These are phyloP conservation scores for Erucastrum elatum DNA, from an alignment of 345 rosid genomes.

Conservation along the genomic window DNA sequence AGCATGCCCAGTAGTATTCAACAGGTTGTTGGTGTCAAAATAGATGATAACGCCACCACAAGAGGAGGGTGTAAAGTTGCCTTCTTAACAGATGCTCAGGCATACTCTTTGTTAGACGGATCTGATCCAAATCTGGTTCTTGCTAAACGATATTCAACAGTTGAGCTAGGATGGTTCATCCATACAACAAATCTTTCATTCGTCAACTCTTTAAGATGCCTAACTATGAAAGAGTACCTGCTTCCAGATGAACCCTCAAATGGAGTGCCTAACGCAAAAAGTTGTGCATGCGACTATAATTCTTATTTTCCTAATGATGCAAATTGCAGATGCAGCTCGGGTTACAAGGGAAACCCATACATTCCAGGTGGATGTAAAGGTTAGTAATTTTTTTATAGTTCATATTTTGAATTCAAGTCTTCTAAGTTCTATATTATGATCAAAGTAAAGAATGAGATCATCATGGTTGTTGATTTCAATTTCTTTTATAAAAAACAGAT, in stretches of 20 bases:
- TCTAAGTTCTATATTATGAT: too few relatives aligned
- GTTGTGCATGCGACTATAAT: conserved; percentile 4
- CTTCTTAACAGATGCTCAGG: conserved; percentile 2
- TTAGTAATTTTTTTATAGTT: not conserved
- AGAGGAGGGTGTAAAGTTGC: conserved; percentile 24
- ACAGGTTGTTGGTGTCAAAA: conserved; percentile 1
- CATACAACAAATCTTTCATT: not conserved
- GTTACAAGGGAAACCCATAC: conserved; percentile 46
- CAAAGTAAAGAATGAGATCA: not conserved
- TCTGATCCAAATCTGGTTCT: not conserved
- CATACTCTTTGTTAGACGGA: not conserved
- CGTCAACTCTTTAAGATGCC: not conserved
- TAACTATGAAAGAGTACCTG: not conserved
- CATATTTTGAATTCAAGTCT: not conserved
- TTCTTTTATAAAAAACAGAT: not conserved
- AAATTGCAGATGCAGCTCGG: conserved; percentile 26
- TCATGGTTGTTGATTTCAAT: not conserved
- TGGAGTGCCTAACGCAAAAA: too few relatives aligned
- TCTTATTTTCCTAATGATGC: not conserved
- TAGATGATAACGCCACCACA: not conserved
- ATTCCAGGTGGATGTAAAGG: conserved; percentile 34
- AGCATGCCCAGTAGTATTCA: conserved; percentile 8
- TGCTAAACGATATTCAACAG: not conserved
- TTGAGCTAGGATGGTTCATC: conserved; percentile 38
- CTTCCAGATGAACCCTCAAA: too few relatives aligned